Evolutionary conservation across 2,329 filamentous ascomycete genomes (phyloP).

Genomic region (Neophaeococcomyces aloes): DNA sequence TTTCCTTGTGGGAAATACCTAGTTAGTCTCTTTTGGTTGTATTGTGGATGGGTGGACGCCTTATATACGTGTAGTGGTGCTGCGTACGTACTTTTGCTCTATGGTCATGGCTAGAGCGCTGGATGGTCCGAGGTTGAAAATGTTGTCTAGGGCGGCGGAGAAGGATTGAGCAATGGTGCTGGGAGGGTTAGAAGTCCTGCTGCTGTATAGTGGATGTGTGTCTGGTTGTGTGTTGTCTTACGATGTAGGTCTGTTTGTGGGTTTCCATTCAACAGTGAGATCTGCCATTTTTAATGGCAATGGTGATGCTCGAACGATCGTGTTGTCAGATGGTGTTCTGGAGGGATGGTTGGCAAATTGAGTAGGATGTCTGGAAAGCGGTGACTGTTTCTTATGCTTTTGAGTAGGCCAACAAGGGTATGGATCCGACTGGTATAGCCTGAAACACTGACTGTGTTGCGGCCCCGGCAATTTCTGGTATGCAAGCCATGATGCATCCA

Average conservation of each 20-base stretch:
- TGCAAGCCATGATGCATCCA: not conserved
- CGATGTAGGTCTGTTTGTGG: slow-evolving; percentile 73
- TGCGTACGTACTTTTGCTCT: slow-evolving; percentile 60
- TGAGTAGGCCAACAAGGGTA: not conserved
- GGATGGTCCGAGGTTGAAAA: slow-evolving; percentile 77
- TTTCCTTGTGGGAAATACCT: slow-evolving; percentile 48
- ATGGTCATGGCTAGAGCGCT: slow-evolving; percentile 64
- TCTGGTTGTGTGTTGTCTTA: slow-evolving; percentile 40
- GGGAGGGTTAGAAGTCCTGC: slow-evolving; percentile 15
- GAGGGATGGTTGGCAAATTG: not conserved
- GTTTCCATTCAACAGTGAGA: slow-evolving; percentile 67
- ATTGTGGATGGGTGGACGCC: no score
- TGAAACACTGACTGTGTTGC: not conserved
- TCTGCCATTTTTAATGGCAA: slow-evolving; percentile 4
- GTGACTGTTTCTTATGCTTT: not conserved
- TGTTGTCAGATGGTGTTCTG: not conserved
- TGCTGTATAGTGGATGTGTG: not conserved
- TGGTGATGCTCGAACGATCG: not conserved
- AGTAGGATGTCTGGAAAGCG: not conserved
- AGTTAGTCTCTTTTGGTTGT: not conserved
- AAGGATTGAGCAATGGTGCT: slow-evolving; percentile 84
- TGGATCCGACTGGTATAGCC: not conserved
- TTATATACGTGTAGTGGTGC: slow-evolving; percentile 12
- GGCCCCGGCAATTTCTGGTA: not conserved
- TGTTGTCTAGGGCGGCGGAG: slow-evolving; percentile 72